Conservation (phyloP, 176 grass and related monocot species). For the Bothriochloa decipiens region DNA sequence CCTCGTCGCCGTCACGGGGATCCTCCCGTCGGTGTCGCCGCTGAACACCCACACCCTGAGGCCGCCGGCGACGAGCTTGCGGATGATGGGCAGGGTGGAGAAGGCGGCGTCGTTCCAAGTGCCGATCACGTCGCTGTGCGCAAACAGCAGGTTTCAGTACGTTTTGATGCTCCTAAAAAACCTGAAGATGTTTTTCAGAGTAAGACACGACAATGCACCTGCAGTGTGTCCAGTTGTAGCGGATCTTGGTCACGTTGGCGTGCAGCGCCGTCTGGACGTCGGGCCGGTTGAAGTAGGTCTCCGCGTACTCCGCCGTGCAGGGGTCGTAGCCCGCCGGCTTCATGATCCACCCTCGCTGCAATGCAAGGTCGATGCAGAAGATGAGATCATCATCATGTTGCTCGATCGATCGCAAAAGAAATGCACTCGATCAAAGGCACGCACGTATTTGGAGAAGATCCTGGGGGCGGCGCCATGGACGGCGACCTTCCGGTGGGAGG, state of each 20-base stretch:
- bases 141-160: not conserved
- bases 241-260: conserved; percentile 78
- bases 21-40: conserved; percentile 78
- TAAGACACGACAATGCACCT: conserved; percentile 42
- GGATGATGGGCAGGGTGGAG: conserved; percentile 67
- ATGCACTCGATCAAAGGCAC: not conserved
- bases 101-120: conserved; percentile 60
- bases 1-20: conserved; percentile 82
- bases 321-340: conserved; percentile 82
- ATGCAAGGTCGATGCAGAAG: not conserved
- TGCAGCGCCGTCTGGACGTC: conserved; percentile 92
- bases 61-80: conserved; percentile 66
- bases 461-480: conserved; percentile 57
- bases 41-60: conserved; percentile 75
- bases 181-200: not conserved
- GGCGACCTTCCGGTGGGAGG: conserved; percentile 35
- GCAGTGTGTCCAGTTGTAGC: conserved; percentile 91
- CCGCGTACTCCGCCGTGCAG: conserved; percentile 55
- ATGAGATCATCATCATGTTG: not conserved
- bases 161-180: not conserved
- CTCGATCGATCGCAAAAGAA: no score
- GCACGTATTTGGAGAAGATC: conserved; percentile 74
- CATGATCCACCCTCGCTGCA: conserved; percentile 62
- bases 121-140: conserved; percentile 45
- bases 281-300: conserved; percentile 77